A percentile compares a stretch with the other conserved stretches of the same genome.
Conservation (phyloP, 495 filamentous ascomycete species). For the Talaromyces nanjingensis region DNA sequence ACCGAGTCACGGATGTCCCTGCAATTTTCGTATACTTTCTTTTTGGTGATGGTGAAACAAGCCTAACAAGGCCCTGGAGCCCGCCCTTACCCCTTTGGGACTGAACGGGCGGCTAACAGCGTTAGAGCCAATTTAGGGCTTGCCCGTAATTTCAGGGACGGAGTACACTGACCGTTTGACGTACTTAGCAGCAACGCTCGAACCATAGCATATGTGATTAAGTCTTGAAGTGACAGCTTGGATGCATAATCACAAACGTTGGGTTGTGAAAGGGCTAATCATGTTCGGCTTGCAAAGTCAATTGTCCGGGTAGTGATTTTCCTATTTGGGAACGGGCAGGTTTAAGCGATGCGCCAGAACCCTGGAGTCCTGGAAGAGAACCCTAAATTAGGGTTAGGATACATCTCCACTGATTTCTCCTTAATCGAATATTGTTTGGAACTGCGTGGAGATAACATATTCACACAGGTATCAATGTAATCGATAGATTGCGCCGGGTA, state of each 20-base stretch:
- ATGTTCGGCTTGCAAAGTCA: not conserved
- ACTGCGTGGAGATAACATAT: no score
- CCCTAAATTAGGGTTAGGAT: no score
- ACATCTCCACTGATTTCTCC: no score
- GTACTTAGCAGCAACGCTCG: not conserved
- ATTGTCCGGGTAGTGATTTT: not conserved
- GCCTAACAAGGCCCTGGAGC: not conserved
- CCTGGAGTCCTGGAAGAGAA: no score
- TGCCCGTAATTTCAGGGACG: not conserved
- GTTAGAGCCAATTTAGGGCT: not conserved
- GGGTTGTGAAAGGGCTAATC: not conserved
- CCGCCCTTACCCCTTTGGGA: not conserved
- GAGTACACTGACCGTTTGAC: not conserved
- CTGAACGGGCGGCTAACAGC: not conserved
- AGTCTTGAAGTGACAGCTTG: not conserved
- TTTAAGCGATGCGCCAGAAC: not conserved
- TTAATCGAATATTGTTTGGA: no score
- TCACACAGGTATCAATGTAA: no score
- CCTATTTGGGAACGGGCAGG: not conserved
- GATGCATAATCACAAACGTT: slow-evolving; percentile 1
- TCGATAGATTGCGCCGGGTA: no score
- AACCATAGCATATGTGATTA: not conserved
- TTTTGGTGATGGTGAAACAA: slow-evolving; percentile 1
- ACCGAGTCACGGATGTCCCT: slow-evolving; percentile 2
- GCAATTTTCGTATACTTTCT: not conserved